Conservation (phyloP, 2,329 filamentous ascomycete genomes). For the Corinectria fuckeliana region DNA sequence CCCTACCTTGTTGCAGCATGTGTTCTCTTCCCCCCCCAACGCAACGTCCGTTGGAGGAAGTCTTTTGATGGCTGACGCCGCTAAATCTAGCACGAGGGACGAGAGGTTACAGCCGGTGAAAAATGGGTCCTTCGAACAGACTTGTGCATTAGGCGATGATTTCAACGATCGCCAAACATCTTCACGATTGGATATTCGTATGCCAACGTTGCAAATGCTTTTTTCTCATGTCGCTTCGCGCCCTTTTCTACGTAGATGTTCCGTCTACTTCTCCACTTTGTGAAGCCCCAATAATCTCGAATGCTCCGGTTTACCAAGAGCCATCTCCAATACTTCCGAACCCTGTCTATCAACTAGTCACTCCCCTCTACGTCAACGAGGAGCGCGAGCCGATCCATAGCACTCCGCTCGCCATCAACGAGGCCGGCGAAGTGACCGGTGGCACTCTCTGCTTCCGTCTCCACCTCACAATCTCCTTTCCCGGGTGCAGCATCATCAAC, state of each 20-base stretch:
- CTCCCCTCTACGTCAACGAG: slow-evolving; percentile 18
- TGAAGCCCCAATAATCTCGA: background rate
- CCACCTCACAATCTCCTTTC: background rate
- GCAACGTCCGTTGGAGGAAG: slow-evolving; percentile 40
- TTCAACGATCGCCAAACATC: slow-evolving; percentile 6
- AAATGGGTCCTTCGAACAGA: slow-evolving; percentile 93
- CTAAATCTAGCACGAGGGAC: slow-evolving; percentile 74
- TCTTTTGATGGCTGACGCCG: slow-evolving; percentile 37
- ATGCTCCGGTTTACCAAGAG: background rate
- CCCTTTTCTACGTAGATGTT: background rate
- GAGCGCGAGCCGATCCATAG: slow-evolving; percentile 29
- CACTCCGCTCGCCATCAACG: slow-evolving; percentile 19
- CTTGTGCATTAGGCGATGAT: slow-evolving; percentile 68
- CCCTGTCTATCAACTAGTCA: too few relatives aligned
- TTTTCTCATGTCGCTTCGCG: background rate
- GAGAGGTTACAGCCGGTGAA: slow-evolving; percentile 78
- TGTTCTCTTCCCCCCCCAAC: slow-evolving; percentile 14
- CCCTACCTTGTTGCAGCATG: background rate
- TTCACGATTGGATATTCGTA: slow-evolving; percentile 7
- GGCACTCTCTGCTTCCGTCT: slow-evolving; percentile 20
- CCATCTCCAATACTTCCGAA: background rate
- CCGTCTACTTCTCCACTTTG: background rate
- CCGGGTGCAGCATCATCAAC: background rate
- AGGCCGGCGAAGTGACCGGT: slow-evolving; percentile 31
- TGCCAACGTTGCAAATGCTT: background rate